These are phyloP conservation scores for Diutina sp. DNA, from an alignment of 1,139 yeast genomes.

Conservation along the genomic window DNA sequence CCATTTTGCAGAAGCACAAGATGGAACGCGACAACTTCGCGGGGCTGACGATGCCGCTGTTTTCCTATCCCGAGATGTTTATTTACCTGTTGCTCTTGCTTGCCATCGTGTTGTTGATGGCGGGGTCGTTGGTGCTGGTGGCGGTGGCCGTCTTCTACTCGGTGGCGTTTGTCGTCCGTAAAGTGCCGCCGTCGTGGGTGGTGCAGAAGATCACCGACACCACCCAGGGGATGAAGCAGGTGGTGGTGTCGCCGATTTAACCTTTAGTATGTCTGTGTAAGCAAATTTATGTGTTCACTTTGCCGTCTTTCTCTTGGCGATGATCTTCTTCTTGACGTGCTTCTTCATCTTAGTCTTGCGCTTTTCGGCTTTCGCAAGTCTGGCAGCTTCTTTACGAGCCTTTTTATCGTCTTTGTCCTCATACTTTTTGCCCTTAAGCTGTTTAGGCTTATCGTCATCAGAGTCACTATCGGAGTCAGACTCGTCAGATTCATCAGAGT, in stretches of 20 bases:
- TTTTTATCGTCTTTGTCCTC: conserved; percentile 82
- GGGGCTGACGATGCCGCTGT: neutral
- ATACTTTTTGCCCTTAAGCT: conserved; percentile 55
- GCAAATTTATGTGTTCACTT: neutral
- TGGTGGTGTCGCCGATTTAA: neutral
- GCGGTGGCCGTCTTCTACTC: neutral
- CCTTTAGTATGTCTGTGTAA: no score
- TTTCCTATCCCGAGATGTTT: neutral
- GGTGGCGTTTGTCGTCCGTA: neutral
- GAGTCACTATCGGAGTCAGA: conserved; percentile 20
- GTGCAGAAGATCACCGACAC: neutral
- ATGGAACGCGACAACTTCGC: neutral
- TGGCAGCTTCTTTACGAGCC: conserved; percentile 72
- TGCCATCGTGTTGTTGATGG: neutral
- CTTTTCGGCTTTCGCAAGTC: conserved; percentile 76
- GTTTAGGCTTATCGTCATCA: conserved; percentile 7
- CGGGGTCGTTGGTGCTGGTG: neutral
- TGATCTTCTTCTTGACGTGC: conserved; percentile 70
- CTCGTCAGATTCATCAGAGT: conserved; percentile 11
- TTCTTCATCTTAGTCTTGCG: conserved; percentile 88
- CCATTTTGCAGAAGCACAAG: neutral
- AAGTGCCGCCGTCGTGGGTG: neutral
- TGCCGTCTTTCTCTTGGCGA: conserved; percentile 26
- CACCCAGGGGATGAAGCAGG: neutral
- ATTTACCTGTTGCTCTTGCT: neutral